Base-by-base conservation (phyloP, 768 basidiomycete species). In the Hygrocybe punicea region DNA sequence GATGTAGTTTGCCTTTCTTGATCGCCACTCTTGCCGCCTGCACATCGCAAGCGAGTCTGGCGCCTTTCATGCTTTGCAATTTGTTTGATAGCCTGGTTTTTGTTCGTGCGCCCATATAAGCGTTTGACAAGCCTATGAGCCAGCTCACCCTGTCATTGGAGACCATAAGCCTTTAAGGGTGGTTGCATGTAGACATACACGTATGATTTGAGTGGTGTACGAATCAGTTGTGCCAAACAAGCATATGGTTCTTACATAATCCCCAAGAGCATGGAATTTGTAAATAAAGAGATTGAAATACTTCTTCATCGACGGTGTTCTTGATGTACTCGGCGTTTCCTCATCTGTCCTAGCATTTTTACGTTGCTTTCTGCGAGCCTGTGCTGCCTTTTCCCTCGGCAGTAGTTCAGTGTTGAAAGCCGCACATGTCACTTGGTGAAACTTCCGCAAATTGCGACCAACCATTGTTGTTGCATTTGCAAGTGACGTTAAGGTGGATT, bases 81-180 rank as follows among this genome's bases (percentile, higher is more conserved):
- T 29, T 70, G 67, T 1, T 36, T 25, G 0, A 45, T 61, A 19
- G 60, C 56, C n/a, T 64, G 51, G 24, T 61, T 69, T 57, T 76
- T 75, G 64, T 73, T 75, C 1, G 69, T 73, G 0, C 62, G 50
- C 0, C 58, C 44, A 45, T 75, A 79, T 17, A 70, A 70, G 0
- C 57, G 49, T 61, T 80, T 79, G 21, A 73, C 67, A 0, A 57
- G 56, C 0, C 64, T 60, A 56, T 80, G 79, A 44, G 76, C 71
- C 0, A 71, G 65, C 51, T 81, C 76, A 1, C 73, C 72, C 76
- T 78, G 47, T 35, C n/a, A 39, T 25, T 29, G 29, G 47, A 10
- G 6, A 23, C 25, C 37, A 44, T 48, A 17, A 39, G 33, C 6
- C 16, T 10, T 46, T 16, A 50, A 37, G n/a, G 33, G 47, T 29